Percentiles rank a stretch among this genome's conserved stretches.
These are phyloP conservation scores for Podospora anserina DNA, from an alignment of 495 filamentous ascomycete genomes.

Conservation along the genomic window DNA sequence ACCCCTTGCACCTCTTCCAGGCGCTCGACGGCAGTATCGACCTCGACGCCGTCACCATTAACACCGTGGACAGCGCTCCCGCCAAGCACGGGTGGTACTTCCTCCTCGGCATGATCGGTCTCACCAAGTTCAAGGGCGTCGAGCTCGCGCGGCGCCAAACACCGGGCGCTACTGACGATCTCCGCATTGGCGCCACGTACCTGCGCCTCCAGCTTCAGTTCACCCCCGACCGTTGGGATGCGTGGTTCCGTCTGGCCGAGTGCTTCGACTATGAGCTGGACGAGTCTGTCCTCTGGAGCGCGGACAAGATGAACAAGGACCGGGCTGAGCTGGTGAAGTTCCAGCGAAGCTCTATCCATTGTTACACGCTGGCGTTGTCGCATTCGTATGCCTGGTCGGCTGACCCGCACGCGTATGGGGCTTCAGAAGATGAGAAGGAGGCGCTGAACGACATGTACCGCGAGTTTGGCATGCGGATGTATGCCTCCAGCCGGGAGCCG, in stretches of 20 bases:
- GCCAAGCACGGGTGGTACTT: conserved; percentile 91
- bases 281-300: conserved; percentile 88
- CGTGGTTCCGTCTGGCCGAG: conserved; percentile 93
- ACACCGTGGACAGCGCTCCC: conserved; percentile 51
- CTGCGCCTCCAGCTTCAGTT: conserved; percentile 85
- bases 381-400: conserved; percentile 60
- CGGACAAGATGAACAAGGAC: conserved; percentile 91
- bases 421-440: conserved; percentile 56
- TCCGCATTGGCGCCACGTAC: conserved; percentile 77
- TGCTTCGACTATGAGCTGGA: conserved; percentile 89
- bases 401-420: conserved; percentile 41
- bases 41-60: conserved; percentile 51
- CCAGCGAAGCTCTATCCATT: conserved; percentile 85
- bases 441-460: conserved; percentile 80
- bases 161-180: conserved; percentile 75
- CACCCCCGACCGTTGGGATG: conserved; percentile 82
- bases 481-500: conserved; percentile 85
- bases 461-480: conserved; percentile 86
- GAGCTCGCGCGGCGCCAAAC: conserved; percentile 69
- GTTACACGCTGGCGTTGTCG: conserved; percentile 86
- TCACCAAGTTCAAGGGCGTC: conserved; percentile 78
- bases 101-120: conserved; percentile 77
- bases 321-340: conserved; percentile 66
- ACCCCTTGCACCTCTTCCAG: conserved; percentile 75
- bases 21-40: conserved; percentile 72